These are phyloP conservation scores for Erythrophleum fordii DNA, from an alignment of 306 rosid species.

Conservation along the genomic window DNA sequence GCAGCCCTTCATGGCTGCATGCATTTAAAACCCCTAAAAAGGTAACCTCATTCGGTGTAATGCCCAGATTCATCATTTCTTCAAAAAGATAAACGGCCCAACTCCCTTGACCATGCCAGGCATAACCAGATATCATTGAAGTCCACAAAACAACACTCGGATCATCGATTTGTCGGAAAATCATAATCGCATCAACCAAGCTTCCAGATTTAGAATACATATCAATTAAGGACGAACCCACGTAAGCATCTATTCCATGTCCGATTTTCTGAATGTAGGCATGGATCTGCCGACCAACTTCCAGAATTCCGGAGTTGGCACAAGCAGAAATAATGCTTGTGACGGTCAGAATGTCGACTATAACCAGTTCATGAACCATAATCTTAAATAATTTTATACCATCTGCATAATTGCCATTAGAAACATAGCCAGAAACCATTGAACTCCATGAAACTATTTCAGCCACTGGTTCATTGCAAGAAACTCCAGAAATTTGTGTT, in stretches of 20 bases:
- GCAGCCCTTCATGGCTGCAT: constrained; percentile 85
- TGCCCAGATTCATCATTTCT: constrained; percentile 61
- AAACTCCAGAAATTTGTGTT: constrained; percentile 36
- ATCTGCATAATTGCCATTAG: constrained; percentile 64
- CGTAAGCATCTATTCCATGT: constrained; percentile 58
- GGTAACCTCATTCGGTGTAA: constrained; percentile 78
- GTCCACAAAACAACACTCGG: constrained; percentile 78
- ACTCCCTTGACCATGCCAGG: constrained; percentile 75
- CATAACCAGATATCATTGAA: constrained; percentile 79
- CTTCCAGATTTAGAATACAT: constrained; percentile 91
- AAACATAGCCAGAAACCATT: constrained; percentile 77
- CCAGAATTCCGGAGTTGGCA: constrained; percentile 61
- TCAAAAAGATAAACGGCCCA: constrained; percentile 65
- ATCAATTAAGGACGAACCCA: constrained; percentile 72
- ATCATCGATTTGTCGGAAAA: constrained; percentile 52
- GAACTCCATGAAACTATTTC: constrained; percentile 74
- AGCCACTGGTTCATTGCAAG: constrained; percentile 44
- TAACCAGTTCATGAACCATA: constrained; percentile 59
- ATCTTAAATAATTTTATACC: constrained; percentile 64
- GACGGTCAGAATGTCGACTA: constrained; percentile 66
- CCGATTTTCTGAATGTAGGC: constrained; percentile 71
- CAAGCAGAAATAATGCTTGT: constrained; percentile 79
- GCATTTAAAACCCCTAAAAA: constrained; percentile 79
- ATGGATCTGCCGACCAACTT: constrained; percentile 73
- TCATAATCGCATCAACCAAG: constrained; percentile 61